Evolutionary conservation across 2,329 filamentous ascomycete genomes (phyloP), one percentile per base, ranked within the genome.

Genomic region (Cladorrhinum sp.): DNA sequence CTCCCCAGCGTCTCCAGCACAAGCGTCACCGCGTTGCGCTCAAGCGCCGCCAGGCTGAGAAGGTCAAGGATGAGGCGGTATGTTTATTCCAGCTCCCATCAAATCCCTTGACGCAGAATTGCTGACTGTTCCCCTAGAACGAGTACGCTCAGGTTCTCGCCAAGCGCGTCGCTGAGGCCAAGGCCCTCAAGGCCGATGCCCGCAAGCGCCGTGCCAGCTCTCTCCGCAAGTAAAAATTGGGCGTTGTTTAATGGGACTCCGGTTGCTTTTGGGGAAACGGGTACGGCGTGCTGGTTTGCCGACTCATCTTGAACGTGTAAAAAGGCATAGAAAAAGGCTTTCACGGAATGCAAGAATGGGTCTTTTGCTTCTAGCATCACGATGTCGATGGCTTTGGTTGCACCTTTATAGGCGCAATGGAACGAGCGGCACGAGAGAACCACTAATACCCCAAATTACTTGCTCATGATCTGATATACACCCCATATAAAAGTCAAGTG

Each of bases 1-100:
- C 95, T 76, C 95, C 95, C 80, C 95, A 98, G 85, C 95, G 95
- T 80, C 92, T 99, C 77, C 95, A 99, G 88, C 95, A 96, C 90
- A 99, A 98, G 91, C 92, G 95, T 76, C 95, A 98, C 86, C 87
- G 93, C 74, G 84, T 96, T 75, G 94, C 95, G 76, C 90, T 99
- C 83, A 99, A 99, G 92, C 92, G 94, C 80, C 94, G 95, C 81
- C 91, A 92, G 78, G 83, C 93, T 76, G 95, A 99, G 86, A 90
- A 93, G 82, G 87, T 92, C 84, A 97, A 97, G 88, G 95, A 99
- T 79, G 94, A 96, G 86, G 95, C 95, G 77, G 95, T 96, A 92
- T 58, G 56, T 62, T 52, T 8, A 33, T 21, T 16, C 14, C 18
- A 6, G 2, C 1, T 0, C 51, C 7, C 3, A 36, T 2, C 3